Base-by-base conservation (phyloP, 257 asterid genomes). In the Ajuga chamaepitys region DNA sequence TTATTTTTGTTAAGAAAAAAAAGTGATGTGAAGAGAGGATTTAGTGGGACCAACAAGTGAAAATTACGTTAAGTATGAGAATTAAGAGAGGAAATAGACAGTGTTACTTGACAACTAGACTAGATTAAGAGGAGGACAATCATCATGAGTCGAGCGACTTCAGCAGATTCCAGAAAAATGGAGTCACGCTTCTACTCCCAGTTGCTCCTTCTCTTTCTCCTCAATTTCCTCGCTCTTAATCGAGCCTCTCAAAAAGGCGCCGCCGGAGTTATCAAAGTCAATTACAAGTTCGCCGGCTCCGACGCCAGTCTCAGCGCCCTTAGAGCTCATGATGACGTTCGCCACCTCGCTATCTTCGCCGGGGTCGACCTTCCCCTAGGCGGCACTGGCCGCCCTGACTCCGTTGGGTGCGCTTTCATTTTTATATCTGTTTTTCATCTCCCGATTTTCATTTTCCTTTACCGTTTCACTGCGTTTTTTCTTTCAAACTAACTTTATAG, bases 291-390 rank as follows among this genome's bases (percentile, higher is more conserved):
- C 77, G 73, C 92, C 13, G 97, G 88, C 52, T 72, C 81, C 38
- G 91, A 76, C 75, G 81, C 91, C 62, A 79, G 80, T 62, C 91
- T 93, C 48, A 77, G 86, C 68, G 94, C 88, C 67, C 87, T 93
- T 21, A 86, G 83, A 75, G 95, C 95, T 16, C 97, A 93, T 74
- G 99, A 93, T 63, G 85, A 76, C 74, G 68, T 84, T 14, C 96
- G 99, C 44, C 98, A 88, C 63, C 90, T 92, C 67, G 75, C 86
- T 45, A 82, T 84, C 59, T 75, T 81, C 75, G 84, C 97, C 79
- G 99, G 97, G 78, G 97, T 93, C 67, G 97, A 93, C 91, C 83
- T 93, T 42, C 99, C 97, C 3, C 88, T 93, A 46, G 99, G 99
- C 2, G 97, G 97, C 61, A 89, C 90, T 47, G 99, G 97, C 18